Percentiles rank a stretch among this genome's conserved stretches.
These are phyloP conservation scores for Candolleomyces eurysporus DNA, from an alignment of 768 basidiomycete species.

Conservation along the genomic window DNA sequence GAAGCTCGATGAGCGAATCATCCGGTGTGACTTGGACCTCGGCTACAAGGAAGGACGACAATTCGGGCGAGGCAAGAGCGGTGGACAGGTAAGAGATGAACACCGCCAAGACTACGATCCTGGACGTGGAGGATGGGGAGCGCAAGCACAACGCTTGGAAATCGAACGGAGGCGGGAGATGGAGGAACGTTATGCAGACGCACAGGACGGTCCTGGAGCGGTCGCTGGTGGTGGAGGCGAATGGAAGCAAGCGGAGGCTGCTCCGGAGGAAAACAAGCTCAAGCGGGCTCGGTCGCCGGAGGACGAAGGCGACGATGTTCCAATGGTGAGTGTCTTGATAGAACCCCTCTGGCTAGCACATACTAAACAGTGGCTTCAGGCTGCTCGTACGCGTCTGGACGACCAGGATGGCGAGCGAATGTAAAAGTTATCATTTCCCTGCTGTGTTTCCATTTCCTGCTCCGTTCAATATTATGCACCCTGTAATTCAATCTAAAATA, in stretches of 20 bases:
- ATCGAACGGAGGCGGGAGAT: conserved; percentile 76
- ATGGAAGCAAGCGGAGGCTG: conserved; percentile 69
- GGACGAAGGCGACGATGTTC: conserved; percentile 61
- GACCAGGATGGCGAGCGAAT: conserved; percentile 69
- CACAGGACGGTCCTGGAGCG: conserved; percentile 73
- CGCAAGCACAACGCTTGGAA: conserved; percentile 74
- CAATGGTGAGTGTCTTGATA: conserved; percentile 46
- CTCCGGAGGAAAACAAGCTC: conserved; percentile 37
- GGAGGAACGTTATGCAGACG: conserved; percentile 81
- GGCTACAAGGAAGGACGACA: conserved; percentile 97
- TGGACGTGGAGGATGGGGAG: conserved; percentile 94
- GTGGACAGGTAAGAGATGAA: conserved; percentile 96
- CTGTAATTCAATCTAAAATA: conserved; percentile 35
- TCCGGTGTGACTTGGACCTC: conserved; percentile 95
- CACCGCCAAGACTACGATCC: conserved; percentile 96
- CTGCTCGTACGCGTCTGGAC: conserved; percentile 59
- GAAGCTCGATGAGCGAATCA: conserved; percentile 97
- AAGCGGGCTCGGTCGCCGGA: conserved; percentile 79
- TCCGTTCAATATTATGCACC: conserved; percentile 6
- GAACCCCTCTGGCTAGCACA: background rate
- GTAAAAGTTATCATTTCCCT: conserved; percentile 36
- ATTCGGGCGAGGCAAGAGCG: conserved; percentile 96
- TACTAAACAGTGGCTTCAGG: conserved; percentile 32
- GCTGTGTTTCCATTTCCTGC: conserved; percentile 15
- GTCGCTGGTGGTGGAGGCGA: conserved; percentile 84